These are phyloP conservation scores for Aspergillus hortae DNA, from an alignment of 2,329 filamentous ascomycete genomes.

Conservation along the genomic window DNA sequence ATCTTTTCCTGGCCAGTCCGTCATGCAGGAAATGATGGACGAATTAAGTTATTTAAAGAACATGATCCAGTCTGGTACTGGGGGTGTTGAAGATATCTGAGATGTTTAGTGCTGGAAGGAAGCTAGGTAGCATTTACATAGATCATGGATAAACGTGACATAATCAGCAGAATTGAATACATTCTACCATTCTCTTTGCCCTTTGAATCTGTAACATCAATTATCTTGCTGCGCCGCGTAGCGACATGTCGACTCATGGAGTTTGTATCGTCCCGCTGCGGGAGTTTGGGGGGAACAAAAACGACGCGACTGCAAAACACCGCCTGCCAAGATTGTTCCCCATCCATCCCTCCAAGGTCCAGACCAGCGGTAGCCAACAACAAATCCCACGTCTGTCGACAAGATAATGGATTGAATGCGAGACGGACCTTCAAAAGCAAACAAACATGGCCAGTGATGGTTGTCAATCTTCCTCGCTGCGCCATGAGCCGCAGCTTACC, in stretches of 20 bases:
- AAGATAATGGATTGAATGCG: conserved; percentile 24
- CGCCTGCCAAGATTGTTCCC: conserved; percentile 1
- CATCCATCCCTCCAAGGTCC: conserved; percentile 1
- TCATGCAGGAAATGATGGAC: conserved; percentile 48
- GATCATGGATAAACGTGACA: neutral
- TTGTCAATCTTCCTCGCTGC: conserved; percentile 5
- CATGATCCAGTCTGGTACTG: conserved; percentile 39
- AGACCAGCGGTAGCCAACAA: neutral
- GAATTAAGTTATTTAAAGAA: conserved; percentile 51
- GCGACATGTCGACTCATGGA: too few relatives aligned
- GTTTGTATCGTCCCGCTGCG: too few relatives aligned
- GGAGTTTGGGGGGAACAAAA: neutral
- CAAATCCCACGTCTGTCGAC: neutral
- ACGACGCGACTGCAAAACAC: neutral
- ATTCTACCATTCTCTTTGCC: too few relatives aligned
- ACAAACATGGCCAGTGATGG: conserved; percentile 21
- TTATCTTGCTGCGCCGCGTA: too few relatives aligned
- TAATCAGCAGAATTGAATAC: too few relatives aligned
- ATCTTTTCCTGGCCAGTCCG: conserved; percentile 26
- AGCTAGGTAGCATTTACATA: neutral
- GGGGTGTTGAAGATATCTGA: conserved; percentile 9
- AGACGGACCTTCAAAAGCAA: neutral
- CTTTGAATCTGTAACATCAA: too few relatives aligned
- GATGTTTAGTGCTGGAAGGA: neutral
- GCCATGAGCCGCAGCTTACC: conserved; percentile 32